Evolutionary conservation across 305 asterid genomes (phyloP), one percentile per base, ranked within the genome.

Genomic region (Ilex paraguariensis): DNA sequence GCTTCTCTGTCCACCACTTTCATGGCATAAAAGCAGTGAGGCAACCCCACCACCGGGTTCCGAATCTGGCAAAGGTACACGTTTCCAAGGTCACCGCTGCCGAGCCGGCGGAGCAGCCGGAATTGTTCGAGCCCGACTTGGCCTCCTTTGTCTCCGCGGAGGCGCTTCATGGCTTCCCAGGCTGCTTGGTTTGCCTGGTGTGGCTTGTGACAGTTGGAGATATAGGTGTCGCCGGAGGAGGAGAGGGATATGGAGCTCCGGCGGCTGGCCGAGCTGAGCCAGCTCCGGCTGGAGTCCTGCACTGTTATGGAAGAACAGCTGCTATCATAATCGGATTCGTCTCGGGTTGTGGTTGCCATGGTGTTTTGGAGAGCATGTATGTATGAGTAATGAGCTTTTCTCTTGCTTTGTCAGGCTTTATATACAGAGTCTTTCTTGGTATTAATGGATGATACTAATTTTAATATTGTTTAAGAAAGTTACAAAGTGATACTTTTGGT

Each of bases 1-100:
- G 81, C 84, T 61, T 79, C 84, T 67, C 68, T 75, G 16, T 79
- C 84, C 65, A 79, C 84, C n/a, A 79, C 82, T 66, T 79, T 79
- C 81, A 79, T 70, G 2, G 84, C 80, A 14, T 79, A 79, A 10
- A 72, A 79, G 21, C 84, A 72, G 31, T 61, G 81, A 14, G 70
- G 70, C 28, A 68, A 56, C 17, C 80, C 83, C 12, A 66, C 63
- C 16, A 75, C 64, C 3, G 78, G 76, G 40, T 72, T 79, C 31
- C 81, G 50, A 30, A 79, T 72, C 71, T 75, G 74, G 39, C 84
- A 79, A 3, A 79, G 71, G 11, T 79, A 79, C 3, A 79, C 84
- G 40, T 73, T 72, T 7, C 84, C 84, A 2, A 79, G 72, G 3
- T 79, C 84, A 3, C 84, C 84, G 39, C 81, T 69, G 0, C 84